These are phyloP conservation scores for Penicillium crystallinum DNA, from an alignment of 495 filamentous ascomycete species.

Conservation along the genomic window DNA sequence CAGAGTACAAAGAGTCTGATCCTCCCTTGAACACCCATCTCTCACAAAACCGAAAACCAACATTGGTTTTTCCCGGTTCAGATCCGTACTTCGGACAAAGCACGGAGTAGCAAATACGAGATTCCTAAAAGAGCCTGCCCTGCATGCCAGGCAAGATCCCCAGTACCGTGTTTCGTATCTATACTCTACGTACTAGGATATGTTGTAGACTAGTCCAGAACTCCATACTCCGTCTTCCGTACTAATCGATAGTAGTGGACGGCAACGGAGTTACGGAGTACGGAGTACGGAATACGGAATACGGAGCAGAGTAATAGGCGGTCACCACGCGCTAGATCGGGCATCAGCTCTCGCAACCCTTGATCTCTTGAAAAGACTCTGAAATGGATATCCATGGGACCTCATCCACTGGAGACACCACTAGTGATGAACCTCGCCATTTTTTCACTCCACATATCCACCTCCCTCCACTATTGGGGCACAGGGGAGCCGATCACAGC, in stretches of 20 bases:
- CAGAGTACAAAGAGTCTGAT: not conserved
- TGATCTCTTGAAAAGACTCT: constrained; percentile 4
- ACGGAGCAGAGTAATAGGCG: constrained; percentile 2
- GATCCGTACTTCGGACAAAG: not conserved
- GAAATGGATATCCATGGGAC: constrained; percentile 1
- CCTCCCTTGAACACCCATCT: not conserved
- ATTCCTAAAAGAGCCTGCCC: not conserved
- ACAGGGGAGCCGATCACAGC: constrained; percentile 14
- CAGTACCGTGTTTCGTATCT: not conserved
- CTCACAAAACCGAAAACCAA: not conserved
- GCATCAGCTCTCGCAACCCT: constrained; percentile 15
- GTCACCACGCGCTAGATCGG: constrained; percentile 16
- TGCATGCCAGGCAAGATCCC: constrained; percentile 14
- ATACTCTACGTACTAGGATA: not conserved
- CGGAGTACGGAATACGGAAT: not conserved
- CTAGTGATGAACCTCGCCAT: constrained; percentile 8
- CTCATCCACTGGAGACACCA: not conserved
- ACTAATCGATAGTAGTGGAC: not conserved
- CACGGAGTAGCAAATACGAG: not conserved
- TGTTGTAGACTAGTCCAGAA: not conserved
- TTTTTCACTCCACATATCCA: constrained; percentile 1
- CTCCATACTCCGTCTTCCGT: not conserved
- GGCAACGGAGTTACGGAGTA: no score
- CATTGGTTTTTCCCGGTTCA: not conserved
- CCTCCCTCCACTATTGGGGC: constrained; percentile 1